Conservation (phyloP, 2,329 filamentous ascomycete species). For the Diaporthe helianthi region DNA sequence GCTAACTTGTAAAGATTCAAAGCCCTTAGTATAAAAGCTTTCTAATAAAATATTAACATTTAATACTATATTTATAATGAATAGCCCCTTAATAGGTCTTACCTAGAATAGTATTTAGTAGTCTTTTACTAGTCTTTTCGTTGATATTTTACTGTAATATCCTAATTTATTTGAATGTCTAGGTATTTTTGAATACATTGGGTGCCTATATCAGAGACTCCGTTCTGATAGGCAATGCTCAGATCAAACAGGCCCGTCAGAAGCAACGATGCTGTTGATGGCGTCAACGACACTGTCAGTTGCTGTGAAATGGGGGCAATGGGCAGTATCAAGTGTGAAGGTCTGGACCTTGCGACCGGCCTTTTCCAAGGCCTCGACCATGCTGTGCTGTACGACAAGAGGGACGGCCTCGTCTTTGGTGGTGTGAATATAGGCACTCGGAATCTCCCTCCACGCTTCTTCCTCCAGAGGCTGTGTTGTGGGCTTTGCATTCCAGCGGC, state of each 20-base stretch:
- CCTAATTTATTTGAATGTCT: too few species aligned
- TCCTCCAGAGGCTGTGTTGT: background rate
- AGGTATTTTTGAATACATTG: too few species aligned
- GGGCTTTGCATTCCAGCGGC: slow-evolving; percentile 1
- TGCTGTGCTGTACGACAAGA: background rate
- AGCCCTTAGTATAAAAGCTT: too few species aligned
- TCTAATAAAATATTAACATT: too few species aligned
- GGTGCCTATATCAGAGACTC: too few species aligned
- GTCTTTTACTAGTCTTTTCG: too few species aligned
- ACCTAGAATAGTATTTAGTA: too few species aligned
- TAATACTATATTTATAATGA: too few species aligned
- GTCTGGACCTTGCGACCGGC: background rate
- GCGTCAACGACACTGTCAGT: background rate
- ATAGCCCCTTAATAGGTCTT: too few species aligned
- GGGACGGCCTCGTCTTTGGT: background rate
- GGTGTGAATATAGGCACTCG: slow-evolving; percentile 5
- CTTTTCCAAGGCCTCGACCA: background rate
- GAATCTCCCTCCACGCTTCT: slow-evolving; percentile 10
- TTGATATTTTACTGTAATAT: too few species aligned
- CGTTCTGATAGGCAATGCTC: too few species aligned
- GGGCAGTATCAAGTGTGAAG: slow-evolving; percentile 2
- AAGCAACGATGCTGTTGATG: background rate
- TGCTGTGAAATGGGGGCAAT: slow-evolving; percentile 3
- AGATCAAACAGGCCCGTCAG: background rate
- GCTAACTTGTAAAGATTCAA: too few species aligned